These are phyloP conservation scores for Sclerotiophoma versabilis DNA, from an alignment of 2,329 filamentous ascomycete species.

Conservation along the genomic window DNA sequence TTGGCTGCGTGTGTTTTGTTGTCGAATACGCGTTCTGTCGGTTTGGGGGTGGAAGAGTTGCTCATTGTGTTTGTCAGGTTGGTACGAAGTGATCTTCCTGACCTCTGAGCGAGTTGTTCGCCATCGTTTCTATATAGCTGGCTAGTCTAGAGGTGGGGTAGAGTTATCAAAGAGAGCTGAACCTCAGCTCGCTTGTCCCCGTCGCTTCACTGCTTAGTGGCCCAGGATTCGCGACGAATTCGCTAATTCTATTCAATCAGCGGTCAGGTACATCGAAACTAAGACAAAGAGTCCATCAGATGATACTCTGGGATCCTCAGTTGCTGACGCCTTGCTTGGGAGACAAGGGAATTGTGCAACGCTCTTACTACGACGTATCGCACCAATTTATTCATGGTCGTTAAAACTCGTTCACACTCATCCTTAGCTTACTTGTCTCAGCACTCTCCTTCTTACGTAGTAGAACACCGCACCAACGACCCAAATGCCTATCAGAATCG, in stretches of 20 bases:
- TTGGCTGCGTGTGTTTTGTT: not conserved
- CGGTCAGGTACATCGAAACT: not conserved
- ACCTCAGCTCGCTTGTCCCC: slow-evolving; percentile 9
- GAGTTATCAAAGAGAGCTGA: slow-evolving; percentile 2
- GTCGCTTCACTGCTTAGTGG: not conserved
- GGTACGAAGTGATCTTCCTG: not conserved
- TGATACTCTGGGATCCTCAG: too few species aligned
- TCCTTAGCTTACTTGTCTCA: not conserved
- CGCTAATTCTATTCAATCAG: slow-evolving; percentile 1
- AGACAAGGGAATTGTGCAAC: too few species aligned
- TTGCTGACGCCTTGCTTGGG: too few species aligned
- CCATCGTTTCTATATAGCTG: not conserved
- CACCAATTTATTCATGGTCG: too few species aligned
- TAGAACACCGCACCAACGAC: slow-evolving; percentile 30
- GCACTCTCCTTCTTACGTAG: slow-evolving; percentile 13
- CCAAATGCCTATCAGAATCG: slow-evolving; percentile 42
- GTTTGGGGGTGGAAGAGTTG: not conserved
- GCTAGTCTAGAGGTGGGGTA: not conserved
- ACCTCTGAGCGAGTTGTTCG: not conserved
- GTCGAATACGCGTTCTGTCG: not conserved
- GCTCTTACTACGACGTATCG: too few species aligned
- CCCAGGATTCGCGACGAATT: not conserved
- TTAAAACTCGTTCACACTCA: not conserved
- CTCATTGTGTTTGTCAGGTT: not conserved
- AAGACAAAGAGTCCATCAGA: not conserved